Base-by-base conservation (phyloP, 2,329 filamentous ascomycete species). In the Didymellaceae sp. region DNA sequence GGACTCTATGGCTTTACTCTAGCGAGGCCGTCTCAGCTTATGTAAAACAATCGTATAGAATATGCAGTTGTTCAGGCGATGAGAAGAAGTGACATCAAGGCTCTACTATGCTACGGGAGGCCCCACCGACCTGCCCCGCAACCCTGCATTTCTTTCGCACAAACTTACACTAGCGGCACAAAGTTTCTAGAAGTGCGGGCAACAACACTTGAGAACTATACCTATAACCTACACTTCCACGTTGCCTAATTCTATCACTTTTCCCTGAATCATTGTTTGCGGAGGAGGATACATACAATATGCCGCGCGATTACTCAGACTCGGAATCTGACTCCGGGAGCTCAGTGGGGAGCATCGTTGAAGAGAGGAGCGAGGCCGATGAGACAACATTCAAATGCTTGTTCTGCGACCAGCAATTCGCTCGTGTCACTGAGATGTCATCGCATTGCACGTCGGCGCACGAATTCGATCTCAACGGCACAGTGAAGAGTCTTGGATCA, bases 301-400 rank as follows among this genome's bases (percentile, higher is more conserved):
- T 72, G 68, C 59, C 68, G 11, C 61, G 68, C 55, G 58, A 54
- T 21, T 63, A 64, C 22, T 69, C 67, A 21, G 65, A 64, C 26
- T 69, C 67, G 8, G 67, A 70, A 31, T 56, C 57, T 6, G 67
- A 70, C 26, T 56, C 57, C 3, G 66, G 62, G 25, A 71, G 67
- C 61, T 72, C 68, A 4, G 62, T 62, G 1, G 68, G 68, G 33
- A 66, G 63, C 57, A 70, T 72, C 24, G 51, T 70, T 31, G 68
- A 72, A 42, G 68, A 71, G 33, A 60, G 55, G 45, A 71, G 67
- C 55, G 68, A 72, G 56, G 63, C 67, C 10, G 68, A 72, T 54
- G 67, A 63, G 31, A 67, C 66, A 20, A 65, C 51, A 6, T 72
- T 72, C 65, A 69, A 71, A 49, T 70, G 68, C 43, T 55, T 72